phyloP scores from a whole-genome alignment of 2,329 filamentous ascomycete species.

The Tolypocladium ophioglossoides region DNA sequence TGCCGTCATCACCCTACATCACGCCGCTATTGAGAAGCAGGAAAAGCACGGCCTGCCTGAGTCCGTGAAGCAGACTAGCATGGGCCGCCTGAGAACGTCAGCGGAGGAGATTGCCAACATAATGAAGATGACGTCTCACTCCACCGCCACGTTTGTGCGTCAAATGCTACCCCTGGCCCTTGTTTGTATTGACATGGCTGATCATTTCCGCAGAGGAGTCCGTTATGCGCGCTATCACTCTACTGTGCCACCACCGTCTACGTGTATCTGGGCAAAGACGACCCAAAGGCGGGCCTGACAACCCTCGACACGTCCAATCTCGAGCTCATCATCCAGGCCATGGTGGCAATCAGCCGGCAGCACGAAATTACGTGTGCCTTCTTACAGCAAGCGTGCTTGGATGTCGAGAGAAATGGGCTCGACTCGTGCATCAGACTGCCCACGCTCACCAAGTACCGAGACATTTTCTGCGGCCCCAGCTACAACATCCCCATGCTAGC shows the following conservation, averaged over 20 bases:
- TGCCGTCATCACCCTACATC: slow-evolving; percentile 78
- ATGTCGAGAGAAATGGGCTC: slow-evolving; percentile 51
- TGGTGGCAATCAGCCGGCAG: slow-evolving; percentile 63
- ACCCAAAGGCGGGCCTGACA: slow-evolving; percentile 48
- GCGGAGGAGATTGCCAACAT: slow-evolving; percentile 79
- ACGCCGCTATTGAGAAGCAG: slow-evolving; percentile 76
- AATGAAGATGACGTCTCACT: slow-evolving; percentile 66
- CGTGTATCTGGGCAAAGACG: slow-evolving; percentile 63
- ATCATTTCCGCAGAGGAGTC: slow-evolving; percentile 17
- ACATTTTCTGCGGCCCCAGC: slow-evolving; percentile 15
- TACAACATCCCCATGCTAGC: slow-evolving; percentile 38
- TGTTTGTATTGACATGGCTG: not conserved
- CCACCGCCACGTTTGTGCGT: slow-evolving; percentile 56
- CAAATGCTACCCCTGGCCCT: not conserved
- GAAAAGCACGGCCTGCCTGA: slow-evolving; percentile 59
- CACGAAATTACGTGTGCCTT: slow-evolving; percentile 76
- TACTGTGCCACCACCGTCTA: slow-evolving; percentile 82
- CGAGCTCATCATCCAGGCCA: slow-evolving; percentile 67
- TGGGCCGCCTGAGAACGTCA: slow-evolving; percentile 64
- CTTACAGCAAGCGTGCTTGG: slow-evolving; percentile 73
- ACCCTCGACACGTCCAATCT: slow-evolving; percentile 39
- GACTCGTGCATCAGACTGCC: slow-evolving; percentile 24
- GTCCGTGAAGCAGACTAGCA: slow-evolving; percentile 57
- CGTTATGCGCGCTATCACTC: slow-evolving; percentile 56
- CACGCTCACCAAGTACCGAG: slow-evolving; percentile 20